These are phyloP conservation scores for Syzygium aromaticum DNA, from an alignment of 345 rosid genomes.

Conservation along the genomic window DNA sequence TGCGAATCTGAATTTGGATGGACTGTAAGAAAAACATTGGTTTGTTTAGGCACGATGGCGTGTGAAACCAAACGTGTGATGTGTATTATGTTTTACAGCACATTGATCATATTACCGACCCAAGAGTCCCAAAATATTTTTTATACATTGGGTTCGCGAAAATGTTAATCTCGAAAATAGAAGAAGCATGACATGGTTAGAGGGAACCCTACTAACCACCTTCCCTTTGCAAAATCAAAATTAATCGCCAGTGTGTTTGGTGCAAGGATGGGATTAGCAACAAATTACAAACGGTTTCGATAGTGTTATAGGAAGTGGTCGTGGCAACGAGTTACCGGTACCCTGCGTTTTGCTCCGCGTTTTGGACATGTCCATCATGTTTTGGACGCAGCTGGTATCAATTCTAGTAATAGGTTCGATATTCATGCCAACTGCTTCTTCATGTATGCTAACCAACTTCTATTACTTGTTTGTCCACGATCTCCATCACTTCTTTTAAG, in stretches of 20 bases:
- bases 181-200: background rate
- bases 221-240: background rate
- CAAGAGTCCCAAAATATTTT: background rate
- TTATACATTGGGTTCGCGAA: accelerated
- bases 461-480: accelerated
- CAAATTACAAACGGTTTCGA: background rate
- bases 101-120: accelerated
- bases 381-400: background rate
- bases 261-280: background rate
- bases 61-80: accelerated
- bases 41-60: accelerated
- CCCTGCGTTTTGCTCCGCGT: background rate
- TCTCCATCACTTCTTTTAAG: background rate
- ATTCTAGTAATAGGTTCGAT: background rate
- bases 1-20: background rate
- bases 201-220: too few relatives aligned
- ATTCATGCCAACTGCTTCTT: background rate
- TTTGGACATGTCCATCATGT: accelerated
- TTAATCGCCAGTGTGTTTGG: background rate
- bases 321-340: accelerated
- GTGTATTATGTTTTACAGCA: background rate
- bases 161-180: accelerated
- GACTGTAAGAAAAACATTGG: accelerated
- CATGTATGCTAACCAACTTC: accelerated
- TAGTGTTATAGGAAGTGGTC: accelerated